Percentiles rank a stretch among this genome's conserved stretches.
Evolutionary conservation across 257 asterid species (phyloP).

Genomic region (Solanum infundibuliforme): DNA sequence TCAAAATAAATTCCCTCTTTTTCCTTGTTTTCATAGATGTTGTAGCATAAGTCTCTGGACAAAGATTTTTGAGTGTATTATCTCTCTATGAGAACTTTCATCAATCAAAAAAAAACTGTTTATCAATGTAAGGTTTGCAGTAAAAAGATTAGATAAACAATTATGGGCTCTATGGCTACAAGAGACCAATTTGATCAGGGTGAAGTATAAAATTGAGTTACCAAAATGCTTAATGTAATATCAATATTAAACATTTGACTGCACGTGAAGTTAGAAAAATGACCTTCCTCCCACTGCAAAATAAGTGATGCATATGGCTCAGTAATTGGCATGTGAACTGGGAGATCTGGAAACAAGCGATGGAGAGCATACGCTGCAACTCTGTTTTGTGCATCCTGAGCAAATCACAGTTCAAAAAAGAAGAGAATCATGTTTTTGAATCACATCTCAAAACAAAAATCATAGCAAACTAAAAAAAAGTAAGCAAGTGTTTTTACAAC

Average conservation of each 20-base stretch:
- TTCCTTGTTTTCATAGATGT: neutral
- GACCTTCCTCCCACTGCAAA: slow-evolving; percentile 80
- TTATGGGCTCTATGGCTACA: neutral
- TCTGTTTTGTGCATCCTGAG: slow-evolving; percentile 82
- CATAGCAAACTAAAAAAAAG: neutral
- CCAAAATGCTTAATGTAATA: neutral
- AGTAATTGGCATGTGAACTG: slow-evolving; percentile 67
- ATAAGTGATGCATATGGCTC: slow-evolving; percentile 80
- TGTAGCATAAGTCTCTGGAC: neutral
- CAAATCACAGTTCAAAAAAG: slow-evolving; percentile 4
- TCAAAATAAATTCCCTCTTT: neutral
- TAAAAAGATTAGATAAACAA: neutral
- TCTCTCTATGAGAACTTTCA: neutral
- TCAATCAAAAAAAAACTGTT: neutral
- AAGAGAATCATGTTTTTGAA: neutral
- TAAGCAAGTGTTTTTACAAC: neutral
- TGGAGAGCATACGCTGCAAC: slow-evolving; percentile 93
- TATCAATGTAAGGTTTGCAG: neutral
- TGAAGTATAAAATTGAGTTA: neutral
- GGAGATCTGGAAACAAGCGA: slow-evolving; percentile 76
- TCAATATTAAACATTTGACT: neutral
- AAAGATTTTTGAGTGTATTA: neutral
- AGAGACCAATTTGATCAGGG: neutral
- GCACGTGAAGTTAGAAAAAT: slow-evolving; percentile 4
- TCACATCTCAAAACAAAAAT: neutral